Evolutionary conservation across 1,139 yeast species (phyloP).

Genomic region (Yamadazyma kanchanaburiensis): DNA sequence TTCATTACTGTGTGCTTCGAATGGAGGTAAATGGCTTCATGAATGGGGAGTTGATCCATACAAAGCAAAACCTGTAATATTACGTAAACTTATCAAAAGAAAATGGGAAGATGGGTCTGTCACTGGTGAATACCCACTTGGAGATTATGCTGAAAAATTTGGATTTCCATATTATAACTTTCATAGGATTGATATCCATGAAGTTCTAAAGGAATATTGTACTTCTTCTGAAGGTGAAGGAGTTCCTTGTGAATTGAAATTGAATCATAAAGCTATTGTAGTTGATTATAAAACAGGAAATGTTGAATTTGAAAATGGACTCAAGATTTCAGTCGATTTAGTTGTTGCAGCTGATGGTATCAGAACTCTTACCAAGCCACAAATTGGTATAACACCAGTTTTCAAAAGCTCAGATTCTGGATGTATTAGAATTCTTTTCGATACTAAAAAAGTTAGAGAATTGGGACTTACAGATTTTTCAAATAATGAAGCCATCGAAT

Average conservation of each 20-base stretch:
- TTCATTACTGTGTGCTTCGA: constrained; percentile 16
- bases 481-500: constrained; percentile 24
- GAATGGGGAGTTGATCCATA: constrained; percentile 16
- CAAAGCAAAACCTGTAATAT: constrained; percentile 21
- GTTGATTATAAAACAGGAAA: constrained; percentile 20
- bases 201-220: constrained; percentile 16
- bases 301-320: constrained; percentile 21
- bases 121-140: constrained; percentile 13
- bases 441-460: constrained; percentile 16
- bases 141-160: constrained; percentile 22
- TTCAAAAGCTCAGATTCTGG: constrained; percentile 17
- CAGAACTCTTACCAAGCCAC: constrained; percentile 21
- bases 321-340: constrained; percentile 23
- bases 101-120: constrained; percentile 21
- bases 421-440: constrained; percentile 17
- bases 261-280: constrained; percentile 18
- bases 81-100: constrained; percentile 16
- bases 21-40: constrained; percentile 12
- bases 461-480: constrained; percentile 14
- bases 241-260: constrained; percentile 16
- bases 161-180: constrained; percentile 18
- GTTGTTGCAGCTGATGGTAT: constrained; percentile 39
- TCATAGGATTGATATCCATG: constrained; percentile 21
- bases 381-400: constrained; percentile 16
- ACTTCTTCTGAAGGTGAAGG: constrained; percentile 15